These are phyloP conservation scores for Carex littledalei DNA, from an alignment of 176 grass and related monocot species.

Conservation along the genomic window DNA sequence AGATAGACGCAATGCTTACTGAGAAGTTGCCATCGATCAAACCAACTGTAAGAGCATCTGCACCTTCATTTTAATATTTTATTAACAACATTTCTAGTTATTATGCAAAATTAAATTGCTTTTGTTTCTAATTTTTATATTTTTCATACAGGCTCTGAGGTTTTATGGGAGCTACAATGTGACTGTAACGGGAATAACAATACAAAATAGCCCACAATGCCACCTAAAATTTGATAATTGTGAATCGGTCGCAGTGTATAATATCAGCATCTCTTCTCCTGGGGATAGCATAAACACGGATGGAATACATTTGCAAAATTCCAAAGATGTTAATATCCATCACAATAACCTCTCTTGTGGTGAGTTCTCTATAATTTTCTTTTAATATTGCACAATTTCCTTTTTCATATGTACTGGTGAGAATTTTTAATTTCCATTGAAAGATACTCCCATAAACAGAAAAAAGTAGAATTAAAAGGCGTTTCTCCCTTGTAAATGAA, in stretches of 20 bases:
- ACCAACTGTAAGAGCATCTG: conserved; percentile 70
- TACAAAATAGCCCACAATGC: conserved; percentile 94
- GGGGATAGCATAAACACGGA: conserved; percentile 87
- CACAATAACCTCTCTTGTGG: conserved; percentile 78
- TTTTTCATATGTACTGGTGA: neutral
- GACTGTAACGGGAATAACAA: conserved; percentile 83
- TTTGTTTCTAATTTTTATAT: neutral
- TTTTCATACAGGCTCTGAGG: conserved; percentile 78
- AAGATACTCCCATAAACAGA: neutral
- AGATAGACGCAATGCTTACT: conserved; percentile 47
- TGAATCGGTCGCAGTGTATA: conserved; percentile 77
- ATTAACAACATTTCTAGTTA: neutral
- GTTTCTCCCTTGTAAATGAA: neutral
- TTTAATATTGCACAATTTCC: conserved; percentile 14
- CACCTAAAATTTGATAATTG: conserved; percentile 97
- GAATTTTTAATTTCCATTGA: neutral
- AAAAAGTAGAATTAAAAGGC: neutral
- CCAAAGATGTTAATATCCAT: conserved; percentile 92
- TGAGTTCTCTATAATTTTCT: conserved; percentile 27
- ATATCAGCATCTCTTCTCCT: conserved; percentile 83
- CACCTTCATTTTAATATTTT: neutral
- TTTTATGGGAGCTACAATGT: conserved; percentile 95
- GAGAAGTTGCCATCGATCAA: conserved; percentile 79
- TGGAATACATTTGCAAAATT: conserved; percentile 98
- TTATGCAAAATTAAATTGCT: neutral